Evolutionary conservation across 768 basidiomycete genomes (phyloP).

Genomic region (Kwoniella bestiolae): DNA sequence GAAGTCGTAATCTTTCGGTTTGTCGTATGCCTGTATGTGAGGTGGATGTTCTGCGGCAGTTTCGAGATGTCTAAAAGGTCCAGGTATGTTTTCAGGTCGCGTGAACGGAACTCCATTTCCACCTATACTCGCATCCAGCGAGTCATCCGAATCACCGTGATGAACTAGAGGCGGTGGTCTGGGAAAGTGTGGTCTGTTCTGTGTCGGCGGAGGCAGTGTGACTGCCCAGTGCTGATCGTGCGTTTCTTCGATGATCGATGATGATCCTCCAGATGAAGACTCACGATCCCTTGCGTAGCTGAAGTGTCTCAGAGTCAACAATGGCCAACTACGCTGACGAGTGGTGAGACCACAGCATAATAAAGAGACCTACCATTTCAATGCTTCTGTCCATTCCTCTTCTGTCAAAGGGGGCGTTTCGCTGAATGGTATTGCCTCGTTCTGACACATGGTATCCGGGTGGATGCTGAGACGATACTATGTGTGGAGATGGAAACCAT

Average conservation of each 20-base stretch:
- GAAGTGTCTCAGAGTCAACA: background rate
- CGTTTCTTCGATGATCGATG: background rate
- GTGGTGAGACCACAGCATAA: too few species aligned
- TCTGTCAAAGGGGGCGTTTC: conserved; percentile 20
- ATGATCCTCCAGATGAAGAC: background rate
- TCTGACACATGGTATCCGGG: background rate
- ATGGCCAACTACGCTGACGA: too few species aligned
- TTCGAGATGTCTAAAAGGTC: background rate
- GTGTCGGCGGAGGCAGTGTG: background rate
- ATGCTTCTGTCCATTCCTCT: conserved; percentile 19
- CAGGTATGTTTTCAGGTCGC: background rate
- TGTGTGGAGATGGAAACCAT: too few species aligned
- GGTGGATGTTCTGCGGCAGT: background rate
- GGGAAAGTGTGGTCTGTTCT: background rate
- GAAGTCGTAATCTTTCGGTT: background rate
- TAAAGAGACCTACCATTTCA: conserved; percentile 15
- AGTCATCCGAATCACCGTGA: conserved; percentile 26
- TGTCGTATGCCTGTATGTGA: background rate
- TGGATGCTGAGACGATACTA: too few species aligned
- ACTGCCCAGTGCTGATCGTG: background rate
- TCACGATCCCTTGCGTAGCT: conserved; percentile 29
- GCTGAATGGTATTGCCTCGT: background rate
- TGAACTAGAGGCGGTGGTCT: conserved; percentile 21
- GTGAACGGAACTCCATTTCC: background rate
- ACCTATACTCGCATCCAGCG: conserved; percentile 1